Base-by-base conservation (phyloP, 1,284 basidiomycete species). In the Papiliotrema terrestris region DNA sequence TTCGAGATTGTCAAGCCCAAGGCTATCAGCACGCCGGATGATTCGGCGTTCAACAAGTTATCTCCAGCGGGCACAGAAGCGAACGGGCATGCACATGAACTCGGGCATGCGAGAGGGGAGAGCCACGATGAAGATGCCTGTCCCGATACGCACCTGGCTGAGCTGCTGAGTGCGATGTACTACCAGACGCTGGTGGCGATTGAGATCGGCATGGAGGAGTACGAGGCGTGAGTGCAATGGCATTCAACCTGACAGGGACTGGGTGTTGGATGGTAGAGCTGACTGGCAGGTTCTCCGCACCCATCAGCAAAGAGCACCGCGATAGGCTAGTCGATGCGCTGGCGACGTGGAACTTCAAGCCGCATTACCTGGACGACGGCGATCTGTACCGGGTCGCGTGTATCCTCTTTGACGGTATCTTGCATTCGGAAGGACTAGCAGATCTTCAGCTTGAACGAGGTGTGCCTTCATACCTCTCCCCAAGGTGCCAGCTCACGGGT, bases 321-420 rank as follows among this genome's bases (percentile, higher is more conserved):
- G 71, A 42, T 71, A 74, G 75, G 68, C 76, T 72, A 75, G 86
- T 95, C 59, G 71, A 78, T 20, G 79, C 81, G 0, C 80, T 95
- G 9, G 84, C 87, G 59, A 81, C 79, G 9, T 95, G 92, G 92
- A 79, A 87, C 60, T 96, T 95, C 72, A 86, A 92, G 64, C 91
- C 92, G 2, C 87, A 90, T 72, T 82, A 82, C 48, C 82, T 94
- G 29, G 81, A 83, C 5, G 84, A 89, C 51, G 85, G 87, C 51
- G 89, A 95, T 69, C 80, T 91, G 15, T 78, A 89, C n/a, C 82
- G 84, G 23, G 90, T 88, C 65, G 86, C 89, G 0, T 82, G 88
- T 57, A 80, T 95, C 58, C 77, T 96, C 19, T 95, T 81, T 50
- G 80, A 81, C 59, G 72, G 71, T 20, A 61, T 77, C 3, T 62